Base-by-base conservation (phyloP, 2,329 filamentous ascomycete species). In the Eutypella sp. region DNA sequence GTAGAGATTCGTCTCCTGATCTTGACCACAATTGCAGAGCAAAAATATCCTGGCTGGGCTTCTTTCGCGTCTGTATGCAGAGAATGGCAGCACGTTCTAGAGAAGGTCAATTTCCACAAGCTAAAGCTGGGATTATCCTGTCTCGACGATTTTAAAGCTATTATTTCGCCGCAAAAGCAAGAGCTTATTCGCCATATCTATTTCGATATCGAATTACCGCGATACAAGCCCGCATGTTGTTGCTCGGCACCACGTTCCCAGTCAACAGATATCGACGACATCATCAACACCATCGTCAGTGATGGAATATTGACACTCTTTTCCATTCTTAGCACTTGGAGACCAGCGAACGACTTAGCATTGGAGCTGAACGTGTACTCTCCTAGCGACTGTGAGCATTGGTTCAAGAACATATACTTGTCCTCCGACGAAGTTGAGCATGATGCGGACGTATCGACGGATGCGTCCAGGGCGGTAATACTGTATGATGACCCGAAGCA, bases 301-400 rank as follows among this genome's bases (percentile, higher is more conserved):
- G 3, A 41, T 9, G 57, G 23, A 11, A 53, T 65, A 33, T 27
- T n/a, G 50, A 62, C 55, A 27, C 54, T 68, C 1, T 61, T 65
- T 43, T 49, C 39, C 9, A 57, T 65, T 47, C 61, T 67, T 23
- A 57, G 56, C 23, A 50, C 42, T 9, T 67, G 64, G 66, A 40
- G 51, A 13, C 51, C 54, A 40, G 42, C 44, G 18, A 47, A 47
- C 22, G 39, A 46, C 24, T 50, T 68, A 50, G 54, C 55, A 6
- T 51, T 68, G 48, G 67, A 69, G 50, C 47, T 67, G 24, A 63
- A 61, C 44, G 57, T 48, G 2, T 56, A 62, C 34, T 66, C 61
- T 41, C 63, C 59, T 11, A 67, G 64, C 46, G 63, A 69, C 56
- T 57, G 39, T 10, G 47, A 65, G 40, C 60, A 68, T 49, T 67